phyloP scores from a whole-genome alignment of 2,329 filamentous ascomycete species.

The Berkeleyomyces basicola region DNA sequence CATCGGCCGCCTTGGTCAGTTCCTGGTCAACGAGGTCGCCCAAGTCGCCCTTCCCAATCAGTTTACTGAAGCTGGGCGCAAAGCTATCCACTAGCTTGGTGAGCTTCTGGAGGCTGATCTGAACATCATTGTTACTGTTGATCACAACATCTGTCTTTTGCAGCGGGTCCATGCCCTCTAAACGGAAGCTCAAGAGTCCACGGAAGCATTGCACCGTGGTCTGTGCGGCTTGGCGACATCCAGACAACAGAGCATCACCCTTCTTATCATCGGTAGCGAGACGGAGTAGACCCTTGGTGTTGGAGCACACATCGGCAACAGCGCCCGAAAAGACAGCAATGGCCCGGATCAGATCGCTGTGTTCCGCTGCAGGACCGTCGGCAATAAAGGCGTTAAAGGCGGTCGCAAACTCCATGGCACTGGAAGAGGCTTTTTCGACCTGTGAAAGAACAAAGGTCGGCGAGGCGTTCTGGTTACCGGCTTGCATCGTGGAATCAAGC shows the following conservation, averaged over 20 bases:
- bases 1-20: constrained; percentile 82
- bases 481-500: constrained; percentile 93
- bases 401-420: constrained; percentile 91
- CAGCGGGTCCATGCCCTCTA: constrained; percentile 76
- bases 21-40: constrained; percentile 88
- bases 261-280: constrained; percentile 95
- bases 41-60: constrained; percentile 68
- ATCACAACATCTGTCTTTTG: constrained; percentile 96
- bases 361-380: constrained; percentile 78
- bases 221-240: constrained; percentile 67
- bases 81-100: constrained; percentile 89
- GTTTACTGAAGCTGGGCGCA: constrained; percentile 70
- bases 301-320: constrained; percentile 83
- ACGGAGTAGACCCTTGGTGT: constrained; percentile 85
- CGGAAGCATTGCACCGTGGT: constrained; percentile 92
- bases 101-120: constrained; percentile 81
- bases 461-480: constrained; percentile 94
- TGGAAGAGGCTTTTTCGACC: constrained; percentile 89
- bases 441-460: constrained; percentile 90
- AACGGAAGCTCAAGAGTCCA: constrained; percentile 77
- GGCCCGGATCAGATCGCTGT: constrained; percentile 82
- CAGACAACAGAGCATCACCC: constrained; percentile 66
- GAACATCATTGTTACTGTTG: constrained; percentile 91
- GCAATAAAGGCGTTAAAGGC: constrained; percentile 98
- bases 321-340: constrained; percentile 82